Conservation (phyloP, 495 filamentous ascomycete genomes). For the Thermothielavioides terrestris region DNA sequence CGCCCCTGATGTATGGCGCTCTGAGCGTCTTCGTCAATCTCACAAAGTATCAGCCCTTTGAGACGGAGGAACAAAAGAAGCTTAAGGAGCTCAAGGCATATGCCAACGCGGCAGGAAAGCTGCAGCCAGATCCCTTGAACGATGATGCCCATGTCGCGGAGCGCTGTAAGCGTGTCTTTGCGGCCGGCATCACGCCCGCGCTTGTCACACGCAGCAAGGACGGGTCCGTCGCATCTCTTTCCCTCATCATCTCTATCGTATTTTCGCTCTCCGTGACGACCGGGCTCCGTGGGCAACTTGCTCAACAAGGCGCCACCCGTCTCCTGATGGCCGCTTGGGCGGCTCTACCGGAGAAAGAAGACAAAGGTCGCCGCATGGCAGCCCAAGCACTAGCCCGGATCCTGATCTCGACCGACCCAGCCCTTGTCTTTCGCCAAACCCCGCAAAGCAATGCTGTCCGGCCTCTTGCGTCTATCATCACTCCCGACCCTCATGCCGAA, state of each 20-base stretch:
- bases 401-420: slow-evolving; percentile 79
- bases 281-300: slow-evolving; percentile 65
- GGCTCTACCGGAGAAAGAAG: slow-evolving; percentile 45
- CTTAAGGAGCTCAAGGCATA: slow-evolving; percentile 87
- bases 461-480: slow-evolving; percentile 65
- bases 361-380: slow-evolving; percentile 49
- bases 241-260: slow-evolving; percentile 65
- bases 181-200: slow-evolving; percentile 63
- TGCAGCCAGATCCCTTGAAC: slow-evolving; percentile 58
- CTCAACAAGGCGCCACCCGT: slow-evolving; percentile 86
- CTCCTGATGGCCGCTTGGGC: slow-evolving; percentile 62
- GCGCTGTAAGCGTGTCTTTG: slow-evolving; percentile 69
- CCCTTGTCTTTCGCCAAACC: slow-evolving; percentile 70
- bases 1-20: slow-evolving; percentile 71
- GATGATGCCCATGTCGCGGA: slow-evolving; percentile 63
- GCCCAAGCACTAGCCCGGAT: slow-evolving; percentile 88
- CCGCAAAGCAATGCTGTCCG: slow-evolving; percentile 69
- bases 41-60: slow-evolving; percentile 66
- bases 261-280: slow-evolving; percentile 61
- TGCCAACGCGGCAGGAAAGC: slow-evolving; percentile 65
- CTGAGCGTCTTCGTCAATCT: slow-evolving; percentile 78
- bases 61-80: slow-evolving; percentile 85
- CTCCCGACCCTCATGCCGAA: slow-evolving; percentile 48
- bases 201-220: slow-evolving; percentile 63
- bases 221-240: slow-evolving; percentile 53